phyloP scores from a whole-genome alignment of 2,329 filamentous ascomycete genomes.

The Ustilaginoidea virens region DNA sequence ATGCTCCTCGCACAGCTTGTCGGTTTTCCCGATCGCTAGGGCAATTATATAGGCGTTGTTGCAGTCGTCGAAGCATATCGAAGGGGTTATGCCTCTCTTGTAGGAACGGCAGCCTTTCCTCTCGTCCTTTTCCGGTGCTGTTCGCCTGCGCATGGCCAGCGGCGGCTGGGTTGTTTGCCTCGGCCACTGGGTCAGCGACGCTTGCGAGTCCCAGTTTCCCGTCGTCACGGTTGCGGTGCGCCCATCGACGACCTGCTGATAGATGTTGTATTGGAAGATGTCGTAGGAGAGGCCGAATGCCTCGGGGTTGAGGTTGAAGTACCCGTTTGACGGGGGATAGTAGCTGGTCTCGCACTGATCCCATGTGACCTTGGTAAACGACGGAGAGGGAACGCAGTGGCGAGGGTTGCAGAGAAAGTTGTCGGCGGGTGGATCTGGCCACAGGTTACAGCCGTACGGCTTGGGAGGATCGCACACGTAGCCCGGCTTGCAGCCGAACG shows the following conservation, averaged over 20 bases:
- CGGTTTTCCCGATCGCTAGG: slow-evolving; percentile 28
- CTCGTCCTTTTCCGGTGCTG: not conserved
- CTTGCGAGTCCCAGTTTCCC: no score
- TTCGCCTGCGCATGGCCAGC: not conserved
- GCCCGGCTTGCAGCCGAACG: slow-evolving; percentile 38
- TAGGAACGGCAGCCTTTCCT: slow-evolving; percentile 7
- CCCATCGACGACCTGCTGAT: no score
- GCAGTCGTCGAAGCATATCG: slow-evolving; percentile 36
- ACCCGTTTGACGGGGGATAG: slow-evolving; percentile 34
- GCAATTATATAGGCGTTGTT: slow-evolving; percentile 36
- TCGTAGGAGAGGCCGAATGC: slow-evolving; percentile 31
- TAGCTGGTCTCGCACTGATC: slow-evolving; percentile 27
- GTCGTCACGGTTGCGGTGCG: no score
- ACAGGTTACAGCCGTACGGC: slow-evolving; percentile 34
- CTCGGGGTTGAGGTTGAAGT: slow-evolving; percentile 47
- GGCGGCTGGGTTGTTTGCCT: not conserved
- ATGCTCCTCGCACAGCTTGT: slow-evolving; percentile 24
- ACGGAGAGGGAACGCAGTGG: slow-evolving; percentile 29
- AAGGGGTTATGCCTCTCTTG: slow-evolving; percentile 28
- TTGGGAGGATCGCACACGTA: slow-evolving; percentile 36
- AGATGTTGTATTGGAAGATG: not conserved
- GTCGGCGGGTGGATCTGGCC: slow-evolving; percentile 27
- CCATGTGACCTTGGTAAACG: slow-evolving; percentile 24
- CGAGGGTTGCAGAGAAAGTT: slow-evolving; percentile 29
- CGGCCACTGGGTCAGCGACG: no score